Evolutionary conservation across 1,139 yeast species (phyloP).

Genomic region (Sugiyamaella novakii): DNA sequence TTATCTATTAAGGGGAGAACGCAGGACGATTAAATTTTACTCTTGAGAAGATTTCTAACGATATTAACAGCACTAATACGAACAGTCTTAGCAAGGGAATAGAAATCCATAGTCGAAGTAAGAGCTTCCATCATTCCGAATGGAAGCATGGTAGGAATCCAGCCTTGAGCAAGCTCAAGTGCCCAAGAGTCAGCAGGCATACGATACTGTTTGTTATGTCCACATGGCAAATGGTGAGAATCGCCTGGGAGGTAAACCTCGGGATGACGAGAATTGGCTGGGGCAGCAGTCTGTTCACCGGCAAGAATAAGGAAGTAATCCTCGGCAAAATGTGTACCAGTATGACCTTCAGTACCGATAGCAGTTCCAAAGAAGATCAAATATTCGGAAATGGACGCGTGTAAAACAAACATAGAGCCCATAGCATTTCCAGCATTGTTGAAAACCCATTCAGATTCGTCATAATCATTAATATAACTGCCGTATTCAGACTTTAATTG

Average conservation of each 20-base stretch:
- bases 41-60: conserved; percentile 63
- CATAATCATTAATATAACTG: conserved; percentile 65
- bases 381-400: conserved; percentile 94
- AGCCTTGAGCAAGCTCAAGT: conserved; percentile 95
- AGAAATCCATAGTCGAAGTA: conserved; percentile 76
- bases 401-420: conserved; percentile 95
- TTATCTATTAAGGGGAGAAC: neutral
- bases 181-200: conserved; percentile 80
- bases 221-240: conserved; percentile 74
- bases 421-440: conserved; percentile 99
- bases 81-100: conserved; percentile 67
- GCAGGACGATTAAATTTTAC: conserved; percentile 55
- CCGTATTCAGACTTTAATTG: conserved; percentile 66
- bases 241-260: conserved; percentile 72
- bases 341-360: conserved; percentile 93
- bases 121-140: conserved; percentile 85
- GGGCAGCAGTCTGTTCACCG: conserved; percentile 77
- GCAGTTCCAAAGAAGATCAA: conserved; percentile 87
- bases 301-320: conserved; percentile 89
- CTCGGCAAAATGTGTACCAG: conserved; percentile 94
- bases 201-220: conserved; percentile 76
- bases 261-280: conserved; percentile 59
- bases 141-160: conserved; percentile 98
- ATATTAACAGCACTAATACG: conserved; percentile 78
- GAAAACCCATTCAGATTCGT: conserved; percentile 86